phyloP scores from a whole-genome alignment of 2,329 filamentous ascomycete species.

The Diaporthe velutina region DNA sequence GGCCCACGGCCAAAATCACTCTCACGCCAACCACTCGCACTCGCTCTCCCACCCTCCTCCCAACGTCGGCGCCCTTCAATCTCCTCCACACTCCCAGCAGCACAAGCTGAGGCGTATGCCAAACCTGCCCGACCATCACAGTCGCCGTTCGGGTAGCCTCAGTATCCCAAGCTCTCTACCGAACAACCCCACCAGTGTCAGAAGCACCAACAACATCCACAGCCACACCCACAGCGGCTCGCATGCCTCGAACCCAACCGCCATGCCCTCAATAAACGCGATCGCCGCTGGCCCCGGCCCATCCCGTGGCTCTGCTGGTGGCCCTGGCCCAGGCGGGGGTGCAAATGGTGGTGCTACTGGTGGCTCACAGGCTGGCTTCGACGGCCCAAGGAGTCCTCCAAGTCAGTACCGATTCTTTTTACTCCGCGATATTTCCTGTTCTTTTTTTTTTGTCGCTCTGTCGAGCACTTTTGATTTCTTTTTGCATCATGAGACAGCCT shows the following conservation, averaged over 20 bases:
- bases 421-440: background rate
- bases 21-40: constrained; percentile 22
- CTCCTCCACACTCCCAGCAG: constrained; percentile 13
- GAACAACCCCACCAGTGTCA: constrained; percentile 42
- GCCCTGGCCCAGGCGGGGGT: background rate
- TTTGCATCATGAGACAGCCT: background rate
- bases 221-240: constrained; percentile 12
- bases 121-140: constrained; percentile 64
- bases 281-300: constrained; percentile 40
- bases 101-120: constrained; percentile 42
- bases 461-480: background rate
- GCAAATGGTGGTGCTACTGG: background rate
- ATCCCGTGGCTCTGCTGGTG: constrained; percentile 3
- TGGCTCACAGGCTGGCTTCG: constrained; percentile 56
- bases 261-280: constrained; percentile 50
- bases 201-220: background rate
- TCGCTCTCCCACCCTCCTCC: constrained; percentile 32
- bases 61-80: background rate
- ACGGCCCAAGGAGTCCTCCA: constrained; percentile 73
- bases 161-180: constrained; percentile 56
- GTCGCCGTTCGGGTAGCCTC: constrained; percentile 65
- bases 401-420: constrained; percentile 59
- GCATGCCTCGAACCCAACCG: constrained; percentile 27
- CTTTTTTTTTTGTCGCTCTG: background rate
- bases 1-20: background rate